Evolutionary conservation across 75 land plant species (phyloP).

Genomic region (Gnetum montanum): DNA sequence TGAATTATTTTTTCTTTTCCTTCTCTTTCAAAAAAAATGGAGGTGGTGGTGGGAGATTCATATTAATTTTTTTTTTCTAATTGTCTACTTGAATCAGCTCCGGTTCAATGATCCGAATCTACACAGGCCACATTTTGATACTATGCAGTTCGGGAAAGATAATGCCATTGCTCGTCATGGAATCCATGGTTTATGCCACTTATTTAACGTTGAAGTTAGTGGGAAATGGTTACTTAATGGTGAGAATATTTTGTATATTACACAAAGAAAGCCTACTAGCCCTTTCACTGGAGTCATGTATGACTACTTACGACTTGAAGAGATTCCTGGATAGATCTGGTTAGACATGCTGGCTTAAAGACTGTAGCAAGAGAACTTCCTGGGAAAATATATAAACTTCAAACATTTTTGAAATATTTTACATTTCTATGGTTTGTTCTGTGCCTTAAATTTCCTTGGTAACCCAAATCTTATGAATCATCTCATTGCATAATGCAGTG

Average conservation of each 20-base stretch:
- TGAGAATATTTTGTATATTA: constrained; percentile 24
- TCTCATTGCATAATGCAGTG: too few relatives aligned
- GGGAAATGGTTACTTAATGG: constrained; percentile 15
- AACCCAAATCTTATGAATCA: too few relatives aligned
- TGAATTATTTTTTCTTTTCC: too few relatives aligned
- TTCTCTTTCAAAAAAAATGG: too few relatives aligned
- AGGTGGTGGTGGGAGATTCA: too few relatives aligned
- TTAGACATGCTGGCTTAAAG: too few relatives aligned
- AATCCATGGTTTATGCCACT: constrained; percentile 33
- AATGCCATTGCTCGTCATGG: constrained; percentile 51
- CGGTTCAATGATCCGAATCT: constrained; percentile 17
- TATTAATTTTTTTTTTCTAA: too few relatives aligned
- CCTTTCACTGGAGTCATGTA: constrained; percentile 38
- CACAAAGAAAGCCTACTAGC: constrained; percentile 27
- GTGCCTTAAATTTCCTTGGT: too few relatives aligned
- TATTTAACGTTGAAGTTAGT: constrained; percentile 23
- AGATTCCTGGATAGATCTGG: constrained; percentile 8
- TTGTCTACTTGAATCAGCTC: constrained; percentile 13
- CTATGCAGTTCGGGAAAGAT: constrained; percentile 40
- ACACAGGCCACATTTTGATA: constrained; percentile 26
- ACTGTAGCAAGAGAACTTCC: too few relatives aligned
- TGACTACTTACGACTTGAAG: constrained; percentile 38
- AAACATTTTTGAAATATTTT: too few relatives aligned
- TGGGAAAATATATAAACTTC: too few relatives aligned
- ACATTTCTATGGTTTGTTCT: too few relatives aligned